Evolutionary conservation across 169 alveolate species (phyloP), one percentile per base, ranked within the genome.

Genomic region (Plasmodium malariae): DNA sequence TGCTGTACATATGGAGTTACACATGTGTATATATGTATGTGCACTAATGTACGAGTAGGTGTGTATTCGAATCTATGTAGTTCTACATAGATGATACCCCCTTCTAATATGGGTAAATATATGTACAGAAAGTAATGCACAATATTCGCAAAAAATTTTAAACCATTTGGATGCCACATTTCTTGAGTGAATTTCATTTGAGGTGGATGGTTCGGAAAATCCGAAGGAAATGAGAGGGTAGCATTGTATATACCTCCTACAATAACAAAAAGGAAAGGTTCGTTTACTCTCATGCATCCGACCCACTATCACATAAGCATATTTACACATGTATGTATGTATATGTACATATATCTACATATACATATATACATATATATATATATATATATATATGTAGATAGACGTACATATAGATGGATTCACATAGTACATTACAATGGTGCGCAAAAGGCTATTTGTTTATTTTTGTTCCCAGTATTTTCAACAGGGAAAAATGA

Each of bases 181-280:
- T 97, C 98, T 37, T 98, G 98, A 87, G 94, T 97, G 92, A 98
- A 98, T 88, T 95, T 93, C 99, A 98, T 98, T 88, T 97, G 97
- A 17, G 99, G 99, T 21, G 99, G 99, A 45, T 93, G 96, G 91
- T 98, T 97, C 37, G 99, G 99, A 94, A 97, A 98, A 89, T 97
- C 99, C 9, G 96, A 95, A 0, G 99, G 99, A 88, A 98, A 98
- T 71, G 96, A 97, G 60, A 98, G 94, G 3, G 96, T 69, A 12
- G 99, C 99, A 74, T 96, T 95, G 90, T 98, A 98, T 49, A 98
- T 96, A 30, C 99, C 99, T 4, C 99, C 99, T 92, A 37, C 24
- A 5, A 62, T 3, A 43, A 59, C 11, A 26, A 74, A 26, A 26
- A 48, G 63, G 21, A 54, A 51, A 51, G 26, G 21, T n/a, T n/a